Conservation (phyloP, 148 eudicot species). For the Silene uniflora region DNA sequence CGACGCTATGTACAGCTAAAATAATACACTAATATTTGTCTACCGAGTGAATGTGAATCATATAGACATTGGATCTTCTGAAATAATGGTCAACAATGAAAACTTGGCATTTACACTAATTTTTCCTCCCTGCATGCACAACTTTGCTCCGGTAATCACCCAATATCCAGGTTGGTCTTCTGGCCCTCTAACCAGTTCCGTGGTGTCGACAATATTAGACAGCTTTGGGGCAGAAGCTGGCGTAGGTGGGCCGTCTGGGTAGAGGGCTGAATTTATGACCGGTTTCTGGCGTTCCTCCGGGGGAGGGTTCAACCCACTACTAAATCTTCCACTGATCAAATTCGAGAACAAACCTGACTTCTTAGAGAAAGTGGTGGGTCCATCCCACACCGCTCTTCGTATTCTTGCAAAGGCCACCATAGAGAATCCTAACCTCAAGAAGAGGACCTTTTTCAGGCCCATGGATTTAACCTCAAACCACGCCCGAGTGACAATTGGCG, state of each 20-base stretch:
- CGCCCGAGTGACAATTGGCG: slow-evolving; percentile 75
- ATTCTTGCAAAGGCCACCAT: slow-evolving; percentile 57
- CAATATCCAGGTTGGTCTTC: slow-evolving; percentile 89
- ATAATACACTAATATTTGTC: background rate
- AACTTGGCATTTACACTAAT: slow-evolving; percentile 68
- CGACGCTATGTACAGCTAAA: background rate
- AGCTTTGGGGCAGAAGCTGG: slow-evolving; percentile 59
- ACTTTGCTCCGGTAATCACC: slow-evolving; percentile 90
- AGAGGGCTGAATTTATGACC: slow-evolving; percentile 79
- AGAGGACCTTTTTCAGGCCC: slow-evolving; percentile 79
- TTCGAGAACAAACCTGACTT: slow-evolving; percentile 81
- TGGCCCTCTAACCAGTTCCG: slow-evolving; percentile 80
- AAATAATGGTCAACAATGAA: slow-evolving; percentile 54
- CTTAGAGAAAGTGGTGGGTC: slow-evolving; percentile 48
- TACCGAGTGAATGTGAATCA: background rate
- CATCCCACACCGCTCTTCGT: slow-evolving; percentile 83
- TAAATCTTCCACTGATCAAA: slow-evolving; percentile 79
- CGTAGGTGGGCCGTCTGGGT: slow-evolving; percentile 75
- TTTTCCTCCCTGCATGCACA: slow-evolving; percentile 62
- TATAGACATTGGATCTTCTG: slow-evolving; percentile 57
- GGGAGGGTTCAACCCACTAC: slow-evolving; percentile 37
- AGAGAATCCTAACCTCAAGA: slow-evolving; percentile 73
- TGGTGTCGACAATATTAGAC: slow-evolving; percentile 60
- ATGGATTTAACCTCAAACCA: slow-evolving; percentile 79
- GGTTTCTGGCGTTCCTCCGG: slow-evolving; percentile 49